These are phyloP conservation scores for Yamadazyma diospyri DNA, from an alignment of 1,139 yeast species.

Conservation along the genomic window DNA sequence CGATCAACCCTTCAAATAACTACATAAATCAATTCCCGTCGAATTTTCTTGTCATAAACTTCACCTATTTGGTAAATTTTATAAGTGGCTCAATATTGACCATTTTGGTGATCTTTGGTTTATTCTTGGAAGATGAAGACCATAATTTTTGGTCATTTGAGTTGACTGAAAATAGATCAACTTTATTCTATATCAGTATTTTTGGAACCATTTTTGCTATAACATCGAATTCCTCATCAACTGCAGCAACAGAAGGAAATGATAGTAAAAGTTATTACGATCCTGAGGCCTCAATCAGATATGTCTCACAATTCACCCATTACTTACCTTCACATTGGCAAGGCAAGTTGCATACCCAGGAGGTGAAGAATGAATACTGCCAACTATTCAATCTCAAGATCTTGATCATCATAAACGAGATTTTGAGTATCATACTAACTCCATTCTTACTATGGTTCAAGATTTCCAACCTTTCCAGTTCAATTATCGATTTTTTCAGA, in stretches of 20 bases:
- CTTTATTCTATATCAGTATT: slow-evolving; percentile 80
- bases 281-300: slow-evolving; percentile 79
- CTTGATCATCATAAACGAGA: slow-evolving; percentile 69
- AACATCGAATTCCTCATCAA: slow-evolving; percentile 35
- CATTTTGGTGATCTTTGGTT: slow-evolving; percentile 74
- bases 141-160: slow-evolving; percentile 84
- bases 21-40: slow-evolving; percentile 93
- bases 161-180: slow-evolving; percentile 74
- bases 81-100: slow-evolving; percentile 88
- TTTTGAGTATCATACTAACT: slow-evolving; percentile 74
- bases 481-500: slow-evolving; percentile 83
- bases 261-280: slow-evolving; percentile 55
- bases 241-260: slow-evolving; percentile 12
- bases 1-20: slow-evolving; percentile 74
- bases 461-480: slow-evolving; percentile 66
- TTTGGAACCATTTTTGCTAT: slow-evolving; percentile 83
- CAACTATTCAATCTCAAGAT: slow-evolving; percentile 71
- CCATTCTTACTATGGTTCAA: slow-evolving; percentile 88
- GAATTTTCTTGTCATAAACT: slow-evolving; percentile 53
- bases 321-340: slow-evolving; percentile 87
- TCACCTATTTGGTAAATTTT: slow-evolving; percentile 66
- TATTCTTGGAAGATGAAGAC: slow-evolving; percentile 79
- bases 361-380: slow-evolving; percentile 80
- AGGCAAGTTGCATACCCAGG: slow-evolving; percentile 75
- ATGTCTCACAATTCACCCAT: slow-evolving; percentile 84